Base-by-base conservation (phyloP, 2,329 filamentous ascomycete species). In the Botrytis aclada region DNA sequence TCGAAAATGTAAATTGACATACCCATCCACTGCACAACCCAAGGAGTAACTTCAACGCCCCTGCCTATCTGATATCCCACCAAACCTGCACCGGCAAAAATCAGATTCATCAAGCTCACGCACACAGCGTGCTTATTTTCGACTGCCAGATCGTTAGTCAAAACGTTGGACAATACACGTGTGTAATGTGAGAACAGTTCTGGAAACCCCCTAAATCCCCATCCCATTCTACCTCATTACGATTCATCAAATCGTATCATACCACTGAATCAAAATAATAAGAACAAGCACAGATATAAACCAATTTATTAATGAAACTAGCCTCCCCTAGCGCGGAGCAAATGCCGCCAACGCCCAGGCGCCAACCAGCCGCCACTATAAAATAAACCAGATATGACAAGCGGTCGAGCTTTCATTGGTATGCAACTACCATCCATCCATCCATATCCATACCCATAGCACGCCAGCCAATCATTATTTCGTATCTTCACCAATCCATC, bases 391-490 rank as follows among this genome's bases (percentile, higher is more conserved):
- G 29, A 22, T 69, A 69, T 56, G 65, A 43, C 29, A 56, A 69
- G 65, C 47, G 20, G 51, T 16, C 47, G 14, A 56, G 47, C 25
- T 51, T 32, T 56, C 65, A 69, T 69, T 69, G 47, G 18, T 69
- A 69, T 41, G 7, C 54, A 37, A 69, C 47, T 69, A 69, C 65
- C 67, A 45, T 34, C 43, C 29, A 66, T 37, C 45, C 65, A 39
- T 32, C 67, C 39, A 62, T 70, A 51, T 61, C 32, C 67, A 56
- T 70, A 60, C 41, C 47, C 47, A 69, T 56, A 32, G 32, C 69
- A 51, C 45, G 67, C 67, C 67, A 45, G 5, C 67, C 60, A 56
- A 43, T 71, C 69, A 64, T 71, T 64, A 71, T 45, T 64, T 71
- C 69, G 60, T 71, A 64, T 64, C 37, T 41, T 10, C 37, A 69